These are phyloP conservation scores for Rhodamnia rubescens DNA, from an alignment of 345 rosid genomes.

Conservation along the genomic window DNA sequence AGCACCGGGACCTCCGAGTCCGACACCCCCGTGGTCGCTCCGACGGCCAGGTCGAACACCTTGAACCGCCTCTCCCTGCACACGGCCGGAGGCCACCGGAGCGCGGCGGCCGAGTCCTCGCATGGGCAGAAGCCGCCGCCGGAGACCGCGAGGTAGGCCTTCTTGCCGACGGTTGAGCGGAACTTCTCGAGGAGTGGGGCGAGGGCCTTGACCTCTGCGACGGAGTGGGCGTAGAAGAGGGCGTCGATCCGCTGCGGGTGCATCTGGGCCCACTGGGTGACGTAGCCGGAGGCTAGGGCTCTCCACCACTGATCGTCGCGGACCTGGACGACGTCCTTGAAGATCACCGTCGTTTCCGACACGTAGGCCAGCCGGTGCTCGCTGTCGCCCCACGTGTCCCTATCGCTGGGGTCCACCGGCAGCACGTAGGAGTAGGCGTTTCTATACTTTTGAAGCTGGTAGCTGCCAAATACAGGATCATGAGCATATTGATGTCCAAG, in stretches of 20 bases:
- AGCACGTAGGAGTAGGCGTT: conserved; percentile 86
- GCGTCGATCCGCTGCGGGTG: conserved; percentile 91
- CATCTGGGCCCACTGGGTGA: conserved; percentile 98
- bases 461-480: conserved; percentile 31
- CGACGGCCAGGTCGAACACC: conserved; percentile 74
- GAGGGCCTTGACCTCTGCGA: conserved; percentile 61
- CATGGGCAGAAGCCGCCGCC: conserved; percentile 85
- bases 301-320: conserved; percentile 99
- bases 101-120: conserved; percentile 62
- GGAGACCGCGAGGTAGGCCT: conserved; percentile 75
- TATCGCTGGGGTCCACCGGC: conserved; percentile 80
- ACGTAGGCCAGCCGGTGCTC: conserved; percentile 95
- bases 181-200: conserved; percentile 80
- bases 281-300: conserved; percentile 72
- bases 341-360: conserved; percentile 91
- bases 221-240: conserved; percentile 77
- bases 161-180: conserved; percentile 72
- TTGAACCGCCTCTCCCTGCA: conserved; percentile 82
- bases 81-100: conserved; percentile 68
- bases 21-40: conserved; percentile 47
- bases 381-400: conserved; percentile 97
- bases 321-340: conserved; percentile 87
- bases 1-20: conserved; percentile 88
- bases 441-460: conserved; percentile 96
- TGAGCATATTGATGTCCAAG: neutral